Base-by-base conservation (phyloP, 495 filamentous ascomycete genomes). In the Penicillium pulvis region DNA sequence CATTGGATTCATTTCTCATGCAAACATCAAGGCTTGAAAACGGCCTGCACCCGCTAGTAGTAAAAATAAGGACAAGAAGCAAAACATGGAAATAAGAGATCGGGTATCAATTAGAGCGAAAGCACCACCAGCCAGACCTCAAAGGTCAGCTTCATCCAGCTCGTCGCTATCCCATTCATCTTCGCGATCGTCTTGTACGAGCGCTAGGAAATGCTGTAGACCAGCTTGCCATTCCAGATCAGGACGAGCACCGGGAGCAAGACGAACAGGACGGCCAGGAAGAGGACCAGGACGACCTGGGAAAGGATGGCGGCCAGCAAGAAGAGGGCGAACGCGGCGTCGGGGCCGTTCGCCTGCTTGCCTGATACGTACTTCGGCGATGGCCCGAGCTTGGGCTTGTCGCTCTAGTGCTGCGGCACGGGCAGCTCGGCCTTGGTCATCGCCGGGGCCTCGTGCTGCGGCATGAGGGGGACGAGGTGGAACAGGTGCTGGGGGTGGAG, bases 151-250 rank as follows among this genome's bases (percentile, higher is more conserved):
- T 47, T 80, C 81, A 36, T 81, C 80, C 51, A 86, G 55, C 65
- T 85, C 83, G 65, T 86, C 83, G 55, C 83, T 85, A 64, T 86
- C 83, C 83, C 83, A 87, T 60, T 79, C 85, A 64, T 87, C 83
- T 66, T 85, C 84, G 31, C 81, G 76, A 61, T 87, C 85, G 46
- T 83, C 77, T 58, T 73, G 68, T 4, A 79, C 83, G 36, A 87
- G 62, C 50, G 78, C 72, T 36, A 87, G 60, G 53, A 86, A 86
- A 46, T 79, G 69, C 64, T 80, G 80, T 2, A 86, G 70, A 28
- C 79, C 83, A 36, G 57, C 55, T 19, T 55, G 57, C 51, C 62
- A 55, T 17, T 64, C 57, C 42, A 35, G 20, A 36, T n/a, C 43
- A 11, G 42, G 30, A 16, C 24, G 39, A 45, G 26, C 30, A 33